Percentiles rank a stretch among this genome's conserved stretches.
phyloP scores from a whole-genome alignment of 306 rosid species.

The Prunus dulcis region DNA sequence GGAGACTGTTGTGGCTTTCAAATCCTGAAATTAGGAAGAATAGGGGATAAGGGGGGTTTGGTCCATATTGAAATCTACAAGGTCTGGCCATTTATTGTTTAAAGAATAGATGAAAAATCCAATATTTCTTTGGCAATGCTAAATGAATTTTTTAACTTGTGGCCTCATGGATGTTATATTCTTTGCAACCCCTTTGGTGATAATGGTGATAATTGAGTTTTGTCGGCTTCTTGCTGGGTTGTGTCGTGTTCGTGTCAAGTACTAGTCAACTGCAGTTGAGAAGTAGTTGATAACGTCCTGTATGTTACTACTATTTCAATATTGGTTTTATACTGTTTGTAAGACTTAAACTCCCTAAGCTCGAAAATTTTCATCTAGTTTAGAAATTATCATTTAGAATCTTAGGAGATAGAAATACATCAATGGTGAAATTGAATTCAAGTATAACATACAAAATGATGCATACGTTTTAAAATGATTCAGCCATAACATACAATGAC shows the following conservation, averaged over 20 bases:
- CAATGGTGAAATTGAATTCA: too few species aligned
- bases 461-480: background rate
- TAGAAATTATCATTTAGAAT: background rate
- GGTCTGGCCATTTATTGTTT: background rate
- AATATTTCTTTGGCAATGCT: too few species aligned
- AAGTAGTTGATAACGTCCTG: background rate
- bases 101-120: background rate
- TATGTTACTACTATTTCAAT: background rate
- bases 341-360: background rate
- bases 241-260: background rate
- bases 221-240: background rate
- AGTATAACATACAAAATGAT: too few species aligned
- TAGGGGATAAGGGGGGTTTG: background rate
- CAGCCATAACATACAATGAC: background rate
- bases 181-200: background rate
- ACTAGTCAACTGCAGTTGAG: background rate
- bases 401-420: background rate
- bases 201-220: background rate
- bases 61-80: background rate
- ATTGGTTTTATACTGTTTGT: background rate
- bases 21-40: conserved; percentile 2
- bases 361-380: background rate
- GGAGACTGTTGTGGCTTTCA: background rate
- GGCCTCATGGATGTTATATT: background rate
- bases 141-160: background rate